Percentiles rank a stretch among this genome's conserved stretches.
Conservation (phyloP, 371 early-diverging fungal species). For the Parasitella parasitica region DNA sequence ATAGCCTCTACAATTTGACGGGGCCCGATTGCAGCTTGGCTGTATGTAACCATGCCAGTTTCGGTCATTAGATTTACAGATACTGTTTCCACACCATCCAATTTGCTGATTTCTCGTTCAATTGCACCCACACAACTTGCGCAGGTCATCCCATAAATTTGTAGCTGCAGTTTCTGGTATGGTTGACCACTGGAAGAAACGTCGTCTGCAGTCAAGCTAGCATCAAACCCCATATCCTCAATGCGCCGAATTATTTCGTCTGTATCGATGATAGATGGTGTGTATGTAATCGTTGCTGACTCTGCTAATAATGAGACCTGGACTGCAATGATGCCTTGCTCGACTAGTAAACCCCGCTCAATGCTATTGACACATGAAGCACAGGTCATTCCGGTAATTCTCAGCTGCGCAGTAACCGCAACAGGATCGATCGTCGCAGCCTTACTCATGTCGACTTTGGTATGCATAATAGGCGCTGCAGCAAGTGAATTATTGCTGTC, state of each 20-base stretch:
- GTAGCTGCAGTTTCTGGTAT: slow-evolving; percentile 48
- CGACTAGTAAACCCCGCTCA: slow-evolving; percentile 57
- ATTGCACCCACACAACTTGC: slow-evolving; percentile 77
- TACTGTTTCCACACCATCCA: slow-evolving; percentile 65
- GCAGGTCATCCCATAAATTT: slow-evolving; percentile 91
- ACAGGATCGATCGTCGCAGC: slow-evolving; percentile 16
- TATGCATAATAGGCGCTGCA: slow-evolving; percentile 23
- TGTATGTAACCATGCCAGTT: slow-evolving; percentile 68
- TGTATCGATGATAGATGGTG: background rate
- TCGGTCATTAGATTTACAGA: slow-evolving; percentile 79
- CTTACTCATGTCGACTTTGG: slow-evolving; percentile 56
- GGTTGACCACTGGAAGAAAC: slow-evolving; percentile 18
- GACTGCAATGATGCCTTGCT: slow-evolving; percentile 55
- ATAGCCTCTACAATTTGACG: slow-evolving; percentile 84
- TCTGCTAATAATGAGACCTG: slow-evolving; percentile 62
- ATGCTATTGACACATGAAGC: slow-evolving; percentile 83
- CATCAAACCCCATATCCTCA: slow-evolving; percentile 85
- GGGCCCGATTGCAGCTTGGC: slow-evolving; percentile 63
- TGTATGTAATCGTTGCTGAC: slow-evolving; percentile 48
- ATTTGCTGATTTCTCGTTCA: slow-evolving; percentile 61
- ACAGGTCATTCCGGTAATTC: slow-evolving; percentile 80
- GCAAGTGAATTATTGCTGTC: background rate
- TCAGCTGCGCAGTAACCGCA: background rate
- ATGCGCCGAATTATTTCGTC: background rate
- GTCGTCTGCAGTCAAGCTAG: slow-evolving; percentile 40